Evolutionary conservation across 2,329 filamentous ascomycete genomes (phyloP), one percentile per base, ranked within the genome.

Genomic region (Teratosphaeria gauchensis): DNA sequence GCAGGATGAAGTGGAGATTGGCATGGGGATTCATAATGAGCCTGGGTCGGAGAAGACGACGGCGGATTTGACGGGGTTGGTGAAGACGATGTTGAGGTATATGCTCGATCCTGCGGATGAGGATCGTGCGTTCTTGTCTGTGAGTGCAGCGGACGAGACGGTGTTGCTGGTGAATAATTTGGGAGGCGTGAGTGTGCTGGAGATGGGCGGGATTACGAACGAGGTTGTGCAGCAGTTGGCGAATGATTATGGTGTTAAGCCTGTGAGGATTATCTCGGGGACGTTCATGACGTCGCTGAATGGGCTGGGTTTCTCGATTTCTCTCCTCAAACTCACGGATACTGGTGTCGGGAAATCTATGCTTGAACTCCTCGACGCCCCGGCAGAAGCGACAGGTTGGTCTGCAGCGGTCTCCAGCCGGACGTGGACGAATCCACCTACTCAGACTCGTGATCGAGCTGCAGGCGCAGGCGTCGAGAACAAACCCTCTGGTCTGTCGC

Each of bases 131-230:
- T 92, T 90, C 70, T 70, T 89, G 33, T 75, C 81, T 2, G 78
- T 90, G 61, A 81, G 80, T 54, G 76, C 78, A n/a, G 73, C 74
- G 6, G 85, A 87, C 58, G 76, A 86, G 57, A 81, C 86, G 0
- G 85, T 90, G 7, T 73, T 91, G 53, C 72, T 91, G 61, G 77
- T 91, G 63, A 91, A 91, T 73, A 91, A 91, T 70, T 79, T 91
- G 1, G 88, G 86, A 52, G 86, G 87, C 16, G 84, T 91, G 35
- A 88, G 85, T 67, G 81, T 82, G 30, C 78, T 92, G 33, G 88
- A 91, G 71, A 73, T 91, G 66, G 85, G 85, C 54, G 88, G 84
- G 21, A 87, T 91, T 66, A 84, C 85, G 1, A 78, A 82, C n/a
- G 85, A 88, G 70, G 81, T 87, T 6, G 77, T 84, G 5, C 75